phyloP scores from a whole-genome alignment of 2,329 filamentous ascomycete species.

The Ceratocystiopsis brevicomis region DNA sequence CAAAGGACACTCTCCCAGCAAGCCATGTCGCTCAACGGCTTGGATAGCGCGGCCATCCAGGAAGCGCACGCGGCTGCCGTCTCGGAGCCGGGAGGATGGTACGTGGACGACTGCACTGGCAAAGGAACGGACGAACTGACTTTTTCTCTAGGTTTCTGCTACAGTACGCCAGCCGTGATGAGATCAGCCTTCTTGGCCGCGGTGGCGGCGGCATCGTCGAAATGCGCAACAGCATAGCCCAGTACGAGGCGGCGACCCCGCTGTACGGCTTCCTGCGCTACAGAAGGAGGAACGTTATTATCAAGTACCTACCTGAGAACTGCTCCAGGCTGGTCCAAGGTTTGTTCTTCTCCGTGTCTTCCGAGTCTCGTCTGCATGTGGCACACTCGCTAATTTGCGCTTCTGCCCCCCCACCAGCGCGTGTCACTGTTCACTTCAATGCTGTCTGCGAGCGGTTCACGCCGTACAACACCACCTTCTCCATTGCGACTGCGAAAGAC shows the following conservation, averaged over 20 bases:
- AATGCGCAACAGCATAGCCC: constrained; percentile 56
- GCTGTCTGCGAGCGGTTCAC: constrained; percentile 53
- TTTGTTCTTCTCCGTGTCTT: constrained; percentile 23
- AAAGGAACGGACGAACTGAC: not conserved
- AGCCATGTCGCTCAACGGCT: constrained; percentile 85
- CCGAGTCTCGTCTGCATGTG: not conserved
- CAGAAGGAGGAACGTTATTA: constrained; percentile 68
- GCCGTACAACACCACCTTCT: constrained; percentile 71
- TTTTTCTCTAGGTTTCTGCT: constrained; percentile 59
- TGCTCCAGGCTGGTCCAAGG: constrained; percentile 87
- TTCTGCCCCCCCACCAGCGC: constrained; percentile 37
- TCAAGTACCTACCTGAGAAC: constrained; percentile 83
- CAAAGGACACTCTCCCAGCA: not conserved
- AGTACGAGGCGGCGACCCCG: constrained; percentile 69
- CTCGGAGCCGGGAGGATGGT: constrained; percentile 87
- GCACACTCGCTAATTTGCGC: not conserved
- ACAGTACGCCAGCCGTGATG: constrained; percentile 77
- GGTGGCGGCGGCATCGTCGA: constrained; percentile 73
- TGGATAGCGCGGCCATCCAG: constrained; percentile 63
- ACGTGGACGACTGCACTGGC: constrained; percentile 18
- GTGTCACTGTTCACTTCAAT: constrained; percentile 56
- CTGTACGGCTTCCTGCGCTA: constrained; percentile 87
- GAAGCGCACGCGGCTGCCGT: constrained; percentile 69
- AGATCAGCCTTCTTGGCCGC: constrained; percentile 56
- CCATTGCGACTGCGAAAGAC: constrained; percentile 55